phyloP scores from a whole-genome alignment of 2,329 filamentous ascomycete genomes.

The Shiraia sp. region DNA sequence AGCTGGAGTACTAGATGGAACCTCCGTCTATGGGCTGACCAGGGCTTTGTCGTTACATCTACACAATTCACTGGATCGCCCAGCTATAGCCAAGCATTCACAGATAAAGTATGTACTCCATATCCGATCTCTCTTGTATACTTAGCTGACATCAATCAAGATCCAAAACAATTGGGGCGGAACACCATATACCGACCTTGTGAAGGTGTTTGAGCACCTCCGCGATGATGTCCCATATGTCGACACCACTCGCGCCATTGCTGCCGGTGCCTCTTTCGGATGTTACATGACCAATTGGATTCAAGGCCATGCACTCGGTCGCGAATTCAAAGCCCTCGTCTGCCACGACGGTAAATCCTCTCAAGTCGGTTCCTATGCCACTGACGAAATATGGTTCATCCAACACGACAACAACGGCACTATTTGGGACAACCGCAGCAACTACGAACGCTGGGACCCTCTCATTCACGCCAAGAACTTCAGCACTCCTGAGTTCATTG shows the following conservation, averaged over 20 bases:
- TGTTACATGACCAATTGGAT: conserved; percentile 72
- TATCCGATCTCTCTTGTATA: not conserved
- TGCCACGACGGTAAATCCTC: conserved; percentile 86
- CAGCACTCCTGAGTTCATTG: conserved; percentile 83
- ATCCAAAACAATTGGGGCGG: conserved; percentile 84
- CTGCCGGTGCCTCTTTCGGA: conserved; percentile 64
- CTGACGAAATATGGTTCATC: conserved; percentile 58
- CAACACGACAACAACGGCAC: conserved; percentile 50
- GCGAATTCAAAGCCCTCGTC: conserved; percentile 84
- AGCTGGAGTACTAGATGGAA: conserved; percentile 85
- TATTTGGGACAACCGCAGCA: conserved; percentile 46
- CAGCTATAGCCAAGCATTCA: conserved; percentile 77
- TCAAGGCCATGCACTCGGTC: conserved; percentile 79
- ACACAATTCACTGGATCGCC: conserved; percentile 84
- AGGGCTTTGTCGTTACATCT: conserved; percentile 79
- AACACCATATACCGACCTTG: conserved; percentile 79
- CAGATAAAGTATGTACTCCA: conserved; percentile 57
- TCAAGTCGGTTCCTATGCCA: conserved; percentile 51
- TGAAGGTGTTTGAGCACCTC: conserved; percentile 76
- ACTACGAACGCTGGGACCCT: conserved; percentile 63
- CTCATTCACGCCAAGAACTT: conserved; percentile 66
- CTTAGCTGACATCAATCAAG: conserved; percentile 2
- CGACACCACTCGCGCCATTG: conserved; percentile 72
- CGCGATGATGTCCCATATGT: conserved; percentile 67
- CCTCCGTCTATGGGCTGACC: conserved; percentile 79